These are phyloP conservation scores for Talaromyces sp. DNA, from an alignment of 2,329 filamentous ascomycete genomes.

Conservation along the genomic window DNA sequence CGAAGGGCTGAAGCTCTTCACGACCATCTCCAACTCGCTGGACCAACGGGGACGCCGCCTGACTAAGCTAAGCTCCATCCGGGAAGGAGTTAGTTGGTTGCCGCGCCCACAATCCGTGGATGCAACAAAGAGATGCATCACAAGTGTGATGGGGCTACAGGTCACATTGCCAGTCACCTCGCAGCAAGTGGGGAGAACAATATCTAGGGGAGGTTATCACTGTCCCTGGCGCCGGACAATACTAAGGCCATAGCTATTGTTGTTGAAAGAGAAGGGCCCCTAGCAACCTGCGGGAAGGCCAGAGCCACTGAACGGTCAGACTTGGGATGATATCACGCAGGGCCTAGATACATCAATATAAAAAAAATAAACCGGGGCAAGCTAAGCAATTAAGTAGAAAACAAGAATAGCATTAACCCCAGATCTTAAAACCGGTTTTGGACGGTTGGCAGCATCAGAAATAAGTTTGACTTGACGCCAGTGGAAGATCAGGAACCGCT, in stretches of 20 bases:
- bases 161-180: background rate
- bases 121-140: constrained; percentile 3
- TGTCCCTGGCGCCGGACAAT: constrained; percentile 4
- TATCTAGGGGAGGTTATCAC: background rate
- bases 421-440: constrained; percentile 7
- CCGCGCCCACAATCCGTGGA: background rate
- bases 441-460: background rate
- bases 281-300: background rate
- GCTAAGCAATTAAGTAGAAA: background rate
- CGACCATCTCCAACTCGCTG: background rate
- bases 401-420: constrained; percentile 2
- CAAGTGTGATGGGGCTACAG: background rate
- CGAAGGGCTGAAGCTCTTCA: background rate
- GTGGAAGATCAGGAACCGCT: constrained; percentile 2
- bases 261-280: background rate
- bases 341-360: too few species aligned
- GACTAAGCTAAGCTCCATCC: background rate
- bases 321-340: too few species aligned
- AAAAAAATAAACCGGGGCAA: background rate
- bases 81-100: background rate
- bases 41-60: background rate
- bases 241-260: background rate
- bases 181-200: constrained; percentile 3
- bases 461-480: constrained; percentile 1
- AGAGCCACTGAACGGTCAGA: too few species aligned